Evolutionary conservation across 1,284 basidiomycete species (phyloP).

Genomic region (Ceratobasidium sp.): DNA sequence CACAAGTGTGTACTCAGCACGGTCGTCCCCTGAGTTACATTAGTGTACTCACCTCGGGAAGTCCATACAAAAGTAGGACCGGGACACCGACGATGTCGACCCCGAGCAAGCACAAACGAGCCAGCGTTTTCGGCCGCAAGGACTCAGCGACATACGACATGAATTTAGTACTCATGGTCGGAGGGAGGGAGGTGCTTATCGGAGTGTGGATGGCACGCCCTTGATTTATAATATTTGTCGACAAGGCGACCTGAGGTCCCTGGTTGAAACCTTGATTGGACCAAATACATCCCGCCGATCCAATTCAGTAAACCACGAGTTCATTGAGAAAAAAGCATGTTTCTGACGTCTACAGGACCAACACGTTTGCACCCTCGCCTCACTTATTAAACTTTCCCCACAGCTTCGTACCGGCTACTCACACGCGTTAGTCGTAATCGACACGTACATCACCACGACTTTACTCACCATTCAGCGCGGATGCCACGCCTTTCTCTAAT

Average conservation of each 20-base stretch:
- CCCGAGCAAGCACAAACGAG: conserved; percentile 23
- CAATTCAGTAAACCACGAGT: not conserved
- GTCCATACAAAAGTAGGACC: conserved; percentile 17
- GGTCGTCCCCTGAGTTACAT: too few species aligned
- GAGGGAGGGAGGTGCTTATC: conserved; percentile 18
- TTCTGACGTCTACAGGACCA: not conserved
- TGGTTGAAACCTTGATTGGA: not conserved
- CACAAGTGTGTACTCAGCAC: not conserved
- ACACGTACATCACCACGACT: not conserved
- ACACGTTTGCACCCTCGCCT: not conserved
- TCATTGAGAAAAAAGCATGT: not conserved
- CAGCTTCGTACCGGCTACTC: conserved; percentile 27
- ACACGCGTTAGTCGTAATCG: not conserved
- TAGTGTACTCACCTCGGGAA: conserved; percentile 14
- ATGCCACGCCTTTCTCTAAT: conserved; percentile 9
- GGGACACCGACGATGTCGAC: conserved; percentile 30
- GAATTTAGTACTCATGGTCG: conserved; percentile 18
- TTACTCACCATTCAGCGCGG: conserved; percentile 18
- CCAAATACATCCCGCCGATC: conserved; percentile 38
- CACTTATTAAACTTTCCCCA: conserved; percentile 12
- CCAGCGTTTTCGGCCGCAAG: conserved; percentile 17
- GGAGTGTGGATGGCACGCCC: not conserved
- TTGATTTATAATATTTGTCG: too few species aligned
- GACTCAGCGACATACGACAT: conserved; percentile 26
- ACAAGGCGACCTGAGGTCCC: conserved; percentile 16